Base-by-base conservation (phyloP, 495 filamentous ascomycete species). In the Jackrogersella multiformis region DNA sequence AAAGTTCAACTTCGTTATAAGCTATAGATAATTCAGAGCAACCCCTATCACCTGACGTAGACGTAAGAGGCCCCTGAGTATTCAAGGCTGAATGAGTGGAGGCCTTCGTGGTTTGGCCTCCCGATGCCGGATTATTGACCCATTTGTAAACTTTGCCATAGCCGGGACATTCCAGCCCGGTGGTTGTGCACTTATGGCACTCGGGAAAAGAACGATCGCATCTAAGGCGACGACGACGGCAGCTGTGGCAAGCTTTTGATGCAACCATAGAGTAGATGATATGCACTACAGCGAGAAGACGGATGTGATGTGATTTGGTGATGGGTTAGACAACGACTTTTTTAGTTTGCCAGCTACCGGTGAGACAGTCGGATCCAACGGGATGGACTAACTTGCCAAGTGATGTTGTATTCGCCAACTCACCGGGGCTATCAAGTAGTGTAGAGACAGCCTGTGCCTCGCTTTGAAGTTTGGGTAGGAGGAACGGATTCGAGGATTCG, bases 191-290 rank as follows among this genome's bases (percentile, higher is more conserved):
- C 52, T 84, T 83, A 52, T 78, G 73, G 56, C 85, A 87, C 52
- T 73, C 66, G 0, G 85, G 79, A 0, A 77, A 68, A 0, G 82
- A 83, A 30, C 78, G 78, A 59, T 87, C 85, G 65, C 85, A 87
- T 46, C 84, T 81, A 8, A 83, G 77, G 18, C 82, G 81, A 57
- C 82, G 80, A 1, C 76, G 78, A 4, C 84, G 84, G 62, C 85
- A 84, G 71, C 79, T 81, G 66, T 83, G 82, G 61, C 82, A 84
- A 38, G 79, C 35, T 54, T 74, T 77, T 34, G 34, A 64, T 32
- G 56, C 55, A 53, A 62, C 65, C 71, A 68, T 69, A 53, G 58
- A 71, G 76, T 66, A 53, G 65, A 44, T 56, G 28, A 53, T 5
- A 24, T 16, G 12, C 48, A 49, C 39, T 15, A 45, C 7, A 53